Conservation (phyloP, 2,329 filamentous ascomycete genomes). For the Pyrenochaeta sp. region DNA sequence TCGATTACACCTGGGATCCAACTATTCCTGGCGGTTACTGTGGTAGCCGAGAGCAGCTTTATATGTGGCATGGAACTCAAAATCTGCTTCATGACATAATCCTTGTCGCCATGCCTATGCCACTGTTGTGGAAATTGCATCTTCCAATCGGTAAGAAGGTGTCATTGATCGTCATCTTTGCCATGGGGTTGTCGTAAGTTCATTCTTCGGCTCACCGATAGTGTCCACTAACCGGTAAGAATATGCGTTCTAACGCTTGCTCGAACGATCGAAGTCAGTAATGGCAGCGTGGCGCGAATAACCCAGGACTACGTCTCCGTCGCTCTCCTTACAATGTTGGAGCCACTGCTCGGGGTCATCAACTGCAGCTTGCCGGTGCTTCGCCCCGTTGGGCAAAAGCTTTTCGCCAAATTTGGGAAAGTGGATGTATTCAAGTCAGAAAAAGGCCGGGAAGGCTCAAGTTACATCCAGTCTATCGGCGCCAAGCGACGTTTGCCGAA, state of each 20-base stretch:
- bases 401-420: not conserved
- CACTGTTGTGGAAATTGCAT: slow-evolving; percentile 2
- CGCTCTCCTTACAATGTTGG: not conserved
- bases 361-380: slow-evolving; percentile 1
- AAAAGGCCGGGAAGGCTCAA: not conserved
- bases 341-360: slow-evolving; percentile 1
- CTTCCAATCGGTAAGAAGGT: slow-evolving; percentile 1
- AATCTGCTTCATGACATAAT: slow-evolving; percentile 1
- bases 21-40: slow-evolving; percentile 7
- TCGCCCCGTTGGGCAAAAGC: not conserved
- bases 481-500: not conserved
- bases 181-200: not conserved
- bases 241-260: slow-evolving; percentile 2
- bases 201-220: not conserved
- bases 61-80: slow-evolving; percentile 1
- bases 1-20: slow-evolving; percentile 10
- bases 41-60: not conserved
- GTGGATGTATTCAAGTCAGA: not conserved
- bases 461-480: not conserved
- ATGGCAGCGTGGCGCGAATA: not conserved
- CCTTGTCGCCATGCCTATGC: slow-evolving; percentile 4
- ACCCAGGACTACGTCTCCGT: not conserved
- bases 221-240: not conserved
- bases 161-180: slow-evolving; percentile 1
- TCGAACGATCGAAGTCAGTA: not conserved